Conservation (phyloP, 768 basidiomycete species). For the Hysterangium stoloniferum region DNA sequence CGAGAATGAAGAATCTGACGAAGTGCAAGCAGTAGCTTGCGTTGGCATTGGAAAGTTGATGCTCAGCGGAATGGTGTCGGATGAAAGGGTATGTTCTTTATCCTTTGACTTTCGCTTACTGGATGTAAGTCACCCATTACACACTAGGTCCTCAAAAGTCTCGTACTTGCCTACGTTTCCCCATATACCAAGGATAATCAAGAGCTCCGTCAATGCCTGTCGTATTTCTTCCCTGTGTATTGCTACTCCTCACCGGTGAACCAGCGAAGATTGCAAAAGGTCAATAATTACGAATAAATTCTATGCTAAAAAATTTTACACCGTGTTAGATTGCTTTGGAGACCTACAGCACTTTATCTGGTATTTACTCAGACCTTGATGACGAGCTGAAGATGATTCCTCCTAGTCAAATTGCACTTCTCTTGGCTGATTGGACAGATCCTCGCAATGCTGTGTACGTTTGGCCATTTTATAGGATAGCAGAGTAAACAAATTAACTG, state of each 20-base stretch:
- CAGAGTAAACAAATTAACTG: conserved; percentile 7
- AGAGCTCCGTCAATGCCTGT: conserved; percentile 75
- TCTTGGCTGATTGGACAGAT: conserved; percentile 86
- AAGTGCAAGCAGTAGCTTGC: conserved; percentile 64
- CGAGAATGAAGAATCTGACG: conserved; percentile 46
- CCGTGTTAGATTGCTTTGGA: conserved; percentile 55
- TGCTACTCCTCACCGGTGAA: conserved; percentile 73
- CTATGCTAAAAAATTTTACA: background rate
- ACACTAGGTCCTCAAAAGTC: conserved; percentile 38
- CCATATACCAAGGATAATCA: conserved; percentile 77
- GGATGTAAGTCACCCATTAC: background rate
- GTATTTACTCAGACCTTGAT: conserved; percentile 55
- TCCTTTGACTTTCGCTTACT: background rate
- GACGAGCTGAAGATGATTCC: conserved; percentile 69
- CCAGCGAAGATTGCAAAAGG: conserved; percentile 64
- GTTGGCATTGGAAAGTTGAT: conserved; percentile 84
- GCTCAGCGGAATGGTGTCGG: conserved; percentile 64
- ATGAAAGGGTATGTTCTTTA: conserved; percentile 51
- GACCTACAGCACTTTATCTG: conserved; percentile 53
- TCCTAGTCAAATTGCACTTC: conserved; percentile 63
- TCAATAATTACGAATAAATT: too few relatives aligned
- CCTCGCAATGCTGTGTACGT: conserved; percentile 60
- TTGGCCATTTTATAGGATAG: conserved; percentile 15
- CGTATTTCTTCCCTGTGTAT: conserved; percentile 81
- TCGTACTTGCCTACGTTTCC: conserved; percentile 62